phyloP scores from a whole-genome alignment of 2,329 filamentous ascomycete species.

The Penicillium griseofulvum region DNA sequence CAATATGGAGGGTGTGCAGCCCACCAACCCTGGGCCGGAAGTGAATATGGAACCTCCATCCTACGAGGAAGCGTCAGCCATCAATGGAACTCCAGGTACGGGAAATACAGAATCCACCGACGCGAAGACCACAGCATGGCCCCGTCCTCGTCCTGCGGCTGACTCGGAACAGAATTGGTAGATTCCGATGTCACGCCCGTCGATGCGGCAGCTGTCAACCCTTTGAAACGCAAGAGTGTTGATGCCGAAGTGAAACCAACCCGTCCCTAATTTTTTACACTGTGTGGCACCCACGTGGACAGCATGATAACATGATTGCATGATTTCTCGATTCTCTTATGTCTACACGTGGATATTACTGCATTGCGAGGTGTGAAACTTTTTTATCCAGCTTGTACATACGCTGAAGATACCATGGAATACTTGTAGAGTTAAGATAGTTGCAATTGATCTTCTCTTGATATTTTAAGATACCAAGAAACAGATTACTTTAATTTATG shows the following conservation, averaged over 20 bases:
- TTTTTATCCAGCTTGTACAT: conserved; percentile 22
- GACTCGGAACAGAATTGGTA: conserved; percentile 3
- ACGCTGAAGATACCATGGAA: conserved; percentile 25
- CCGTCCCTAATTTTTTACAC: neutral
- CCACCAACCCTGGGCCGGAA: conserved; percentile 18
- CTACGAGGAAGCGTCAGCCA: conserved; percentile 25
- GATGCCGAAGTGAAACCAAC: conserved; percentile 12
- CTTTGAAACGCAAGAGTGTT: conserved; percentile 36
- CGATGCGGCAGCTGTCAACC: conserved; percentile 25
- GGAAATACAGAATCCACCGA: neutral
- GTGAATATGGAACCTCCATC: conserved; percentile 30
- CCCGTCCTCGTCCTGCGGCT: conserved; percentile 1
- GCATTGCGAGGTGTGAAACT: conserved; percentile 17
- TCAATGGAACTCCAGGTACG: conserved; percentile 13
- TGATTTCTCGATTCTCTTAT: conserved; percentile 9
- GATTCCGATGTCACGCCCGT: conserved; percentile 8
- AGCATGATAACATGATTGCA: conserved; percentile 15
- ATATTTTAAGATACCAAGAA: too few species aligned
- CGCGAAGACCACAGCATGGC: neutral
- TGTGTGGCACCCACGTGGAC: neutral
- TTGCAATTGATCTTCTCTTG: neutral
- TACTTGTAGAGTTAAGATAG: conserved; percentile 6
- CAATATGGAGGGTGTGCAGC: conserved; percentile 19
- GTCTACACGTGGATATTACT: conserved; percentile 11
- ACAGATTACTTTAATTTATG: too few species aligned